Evolutionary conservation across 202 grass and related monocot genomes (phyloP), one percentile per base, ranked within the genome.

Genomic region (Cymbopogon flexuosus): DNA sequence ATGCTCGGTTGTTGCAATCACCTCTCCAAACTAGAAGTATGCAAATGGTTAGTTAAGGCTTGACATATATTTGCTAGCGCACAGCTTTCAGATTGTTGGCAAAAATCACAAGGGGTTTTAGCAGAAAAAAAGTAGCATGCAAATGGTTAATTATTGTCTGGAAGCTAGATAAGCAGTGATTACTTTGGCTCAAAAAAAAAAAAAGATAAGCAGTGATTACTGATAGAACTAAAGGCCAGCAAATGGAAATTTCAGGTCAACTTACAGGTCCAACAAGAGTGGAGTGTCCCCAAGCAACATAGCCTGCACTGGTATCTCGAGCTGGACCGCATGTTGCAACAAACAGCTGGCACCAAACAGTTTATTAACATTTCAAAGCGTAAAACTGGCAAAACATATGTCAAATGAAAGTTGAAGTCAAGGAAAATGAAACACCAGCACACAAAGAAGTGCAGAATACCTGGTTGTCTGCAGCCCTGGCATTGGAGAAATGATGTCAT

Each of bases 201-300:
- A n/a, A n/a, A n/a, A 39, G 34, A 73, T 23, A 63, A 68, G 15
- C 65, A 8, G 5, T n/a, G 34, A 27, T 34, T 54, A 21, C 19
- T 23, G 57, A 45, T 2, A 79, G 8, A 75, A 59, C 1, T 77
- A 73, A 34, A 40, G 31, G 19, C 6, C 35, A 22, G 19, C 7
- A 69, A 10, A 19, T 62, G 37, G 19, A 76, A 72, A 78, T 52
- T 14, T 27, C 40, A 80, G 39, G 46, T 71, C 45, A 65, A 84
- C 92, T 99, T 78, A 96, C 96, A 76, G 96, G 96, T 73, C 96
- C 93, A 73, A 96, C 88, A 79, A 99, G 89, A 61, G 96, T 99
- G 35, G 93, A 96, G 70, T 99, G 96, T 24, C 96, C 93, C 96
- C 96, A 96, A 45, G 96, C 90, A 88, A 88, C 81, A 85, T 96